Evolutionary conservation across 2,329 filamentous ascomycete species (phyloP), one percentile per base, ranked within the genome.

Genomic region (Seiridium cupressi): DNA sequence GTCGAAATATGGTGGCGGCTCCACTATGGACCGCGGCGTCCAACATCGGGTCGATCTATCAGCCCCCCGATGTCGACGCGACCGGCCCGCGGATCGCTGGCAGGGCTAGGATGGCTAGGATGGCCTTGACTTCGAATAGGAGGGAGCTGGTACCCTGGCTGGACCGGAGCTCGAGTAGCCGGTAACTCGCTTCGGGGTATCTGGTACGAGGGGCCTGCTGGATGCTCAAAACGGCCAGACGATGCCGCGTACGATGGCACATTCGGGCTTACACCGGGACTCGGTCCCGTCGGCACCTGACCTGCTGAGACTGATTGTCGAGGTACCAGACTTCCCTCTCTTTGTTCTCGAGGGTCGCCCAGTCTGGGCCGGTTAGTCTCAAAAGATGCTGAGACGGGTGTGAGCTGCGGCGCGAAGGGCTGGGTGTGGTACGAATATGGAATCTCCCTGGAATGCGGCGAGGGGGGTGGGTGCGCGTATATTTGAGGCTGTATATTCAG

Each of bases 1-100:
- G 18, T 26, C 18, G 18, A 26, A 26, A 26, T 26, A 26, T 26
- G 18, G 18, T 26, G 18, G 18, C 18, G 18, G 18, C 18, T 26
- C 18, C 18, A 26, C 18, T 49, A 68, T 59, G 65, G 64, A 49
- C 64, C 66, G 54, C 65, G 66, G 26, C 69, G 62, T 64, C 71
- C 53, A 65, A 70, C 77, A 65, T 81, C 81, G 32, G 82, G 80
- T 72, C 79, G 84, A 64, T 86, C 86, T 67, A 90, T 84, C 68
- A 86, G 77, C 2, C 85, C 85, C 9, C 81, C 83, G 62, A 89
- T 88, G 66, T 86, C 84, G 54, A 88, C 81, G 13, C 86, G 80
- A 44, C 78, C 73, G 18, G 78, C 73, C 35, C 83, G 79, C 13
- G 67, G 47, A 40, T 72, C 70, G 13, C 64, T 59, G n/a, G 66